Evolutionary conservation across 306 rosid species (phyloP), one percentile per base, ranked within the genome.

Genomic region (Malus sylvestris): DNA sequence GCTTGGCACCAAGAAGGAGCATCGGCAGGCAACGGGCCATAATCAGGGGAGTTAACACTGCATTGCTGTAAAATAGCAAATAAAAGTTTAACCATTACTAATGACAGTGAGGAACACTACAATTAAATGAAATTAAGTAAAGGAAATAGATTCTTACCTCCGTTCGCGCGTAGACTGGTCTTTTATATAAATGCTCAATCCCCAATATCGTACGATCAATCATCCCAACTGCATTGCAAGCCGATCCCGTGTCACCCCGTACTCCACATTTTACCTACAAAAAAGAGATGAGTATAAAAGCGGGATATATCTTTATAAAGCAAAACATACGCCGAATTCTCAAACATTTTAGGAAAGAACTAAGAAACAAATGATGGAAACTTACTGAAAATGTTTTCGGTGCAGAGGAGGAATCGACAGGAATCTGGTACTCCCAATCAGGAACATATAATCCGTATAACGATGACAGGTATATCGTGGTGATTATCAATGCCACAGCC

Each of bases 1-100:
- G 99, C 93, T 79, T 92, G 98, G 74, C 99, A 96, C 99, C 99
- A 96, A 19, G 98, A 74, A 74, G 99, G 99, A 82, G 99, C 97
- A 85, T 80, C 84, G 53, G 87, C 82, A 75, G 99, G 98, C 80
- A 92, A 70, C 20, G 97, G 99, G 51, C 99, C 98, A 77, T 87
- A 76, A 72, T 83, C 86, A 11, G 99, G 99, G 49, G 96, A 87
- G 80, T 91, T 89, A 20, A 91, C 87, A 74, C 98, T 96, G 83
- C 99, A 96, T 80, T 91, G 87, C 99, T 96, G 76, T 75, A 25
- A 4, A 78, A 52, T 67, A 30, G 68, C 4, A 68, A 78, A 10
- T 4, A 49, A 19, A 67, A n/a, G 4, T 18, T 18, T 58, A 63
- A 60, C 5, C 29, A 2, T 40, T 12, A 57, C 62, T 23, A 44